Percentiles rank a stretch among this genome's conserved stretches.
phyloP scores from a whole-genome alignment of 345 rosid species.

The Brassica cretica region DNA sequence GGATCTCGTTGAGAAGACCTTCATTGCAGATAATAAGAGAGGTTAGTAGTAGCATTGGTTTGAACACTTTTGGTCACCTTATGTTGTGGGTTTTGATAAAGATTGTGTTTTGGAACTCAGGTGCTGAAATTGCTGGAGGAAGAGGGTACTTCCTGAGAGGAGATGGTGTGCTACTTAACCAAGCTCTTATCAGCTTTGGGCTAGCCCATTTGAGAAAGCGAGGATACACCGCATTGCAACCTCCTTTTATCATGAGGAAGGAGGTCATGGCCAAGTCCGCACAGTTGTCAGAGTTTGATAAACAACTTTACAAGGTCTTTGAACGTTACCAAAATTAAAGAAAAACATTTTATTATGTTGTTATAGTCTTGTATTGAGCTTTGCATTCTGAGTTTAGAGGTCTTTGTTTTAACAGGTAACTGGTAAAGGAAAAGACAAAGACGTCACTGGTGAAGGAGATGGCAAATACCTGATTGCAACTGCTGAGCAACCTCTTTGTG shows the following conservation, averaged over 20 bases:
- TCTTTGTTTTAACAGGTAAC: slow-evolving; percentile 57
- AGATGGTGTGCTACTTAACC: slow-evolving; percentile 83
- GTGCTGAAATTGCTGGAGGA: slow-evolving; percentile 83
- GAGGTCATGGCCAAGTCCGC: slow-evolving; percentile 95
- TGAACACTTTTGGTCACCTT: not conserved
- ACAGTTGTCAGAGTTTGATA: slow-evolving; percentile 87
- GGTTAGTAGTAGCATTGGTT: slow-evolving; percentile 44
- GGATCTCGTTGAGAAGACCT: slow-evolving; percentile 74
- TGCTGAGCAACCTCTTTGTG: slow-evolving; percentile 94
- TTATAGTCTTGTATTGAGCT: not conserved
- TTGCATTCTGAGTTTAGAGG: not conserved
- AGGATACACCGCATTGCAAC: slow-evolving; percentile 69
- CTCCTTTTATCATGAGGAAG: slow-evolving; percentile 91
- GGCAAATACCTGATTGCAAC: slow-evolving; percentile 96
- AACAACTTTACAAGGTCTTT: slow-evolving; percentile 87
- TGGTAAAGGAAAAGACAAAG: slow-evolving; percentile 22
- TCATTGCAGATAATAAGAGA: slow-evolving; percentile 74
- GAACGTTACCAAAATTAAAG: no score
- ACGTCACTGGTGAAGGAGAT: slow-evolving; percentile 60
- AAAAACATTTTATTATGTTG: not conserved
- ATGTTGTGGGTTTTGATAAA: not conserved
- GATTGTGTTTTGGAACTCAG: slow-evolving; percentile 36
- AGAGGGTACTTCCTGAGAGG: slow-evolving; percentile 90
- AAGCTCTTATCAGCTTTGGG: slow-evolving; percentile 84
- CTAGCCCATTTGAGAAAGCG: slow-evolving; percentile 67